Evolutionary conservation across 2,329 filamentous ascomycete genomes (phyloP).

Genomic region (Cryphonectria naterciae): DNA sequence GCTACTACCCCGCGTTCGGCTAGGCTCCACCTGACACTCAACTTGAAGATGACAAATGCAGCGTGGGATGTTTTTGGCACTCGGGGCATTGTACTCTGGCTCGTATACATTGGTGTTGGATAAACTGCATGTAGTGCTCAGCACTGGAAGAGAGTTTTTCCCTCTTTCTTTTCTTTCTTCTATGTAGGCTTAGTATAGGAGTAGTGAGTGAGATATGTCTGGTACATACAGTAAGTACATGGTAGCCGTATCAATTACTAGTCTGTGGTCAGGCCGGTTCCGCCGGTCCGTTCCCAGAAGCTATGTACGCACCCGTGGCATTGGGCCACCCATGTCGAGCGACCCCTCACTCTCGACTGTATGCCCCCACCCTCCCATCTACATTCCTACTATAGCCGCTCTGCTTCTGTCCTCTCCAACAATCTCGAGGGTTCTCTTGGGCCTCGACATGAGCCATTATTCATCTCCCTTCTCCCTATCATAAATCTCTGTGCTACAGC

Average conservation of each 20-base stretch:
- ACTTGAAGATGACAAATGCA: neutral
- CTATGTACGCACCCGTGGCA: neutral
- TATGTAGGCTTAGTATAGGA: neutral
- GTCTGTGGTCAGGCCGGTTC: neutral
- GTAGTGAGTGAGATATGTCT: neutral
- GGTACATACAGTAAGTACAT: neutral
- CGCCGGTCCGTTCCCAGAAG: neutral
- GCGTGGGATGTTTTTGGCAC: neutral
- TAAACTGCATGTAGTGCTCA: neutral
- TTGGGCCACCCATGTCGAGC: neutral
- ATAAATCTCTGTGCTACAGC: neutral
- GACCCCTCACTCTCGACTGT: neutral
- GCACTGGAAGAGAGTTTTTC: neutral
- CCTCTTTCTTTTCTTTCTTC: neutral
- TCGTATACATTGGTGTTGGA: neutral
- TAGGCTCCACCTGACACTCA: neutral
- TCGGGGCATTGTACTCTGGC: neutral
- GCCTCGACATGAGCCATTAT: neutral
- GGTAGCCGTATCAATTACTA: neutral
- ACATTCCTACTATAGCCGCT: neutral
- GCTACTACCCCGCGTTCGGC: neutral
- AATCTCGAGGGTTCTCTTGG: neutral
- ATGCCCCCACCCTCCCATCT: neutral
- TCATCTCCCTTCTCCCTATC: neutral
- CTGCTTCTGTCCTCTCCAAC: neutral